Evolutionary conservation across 495 filamentous ascomycete genomes (phyloP), one percentile per base, ranked within the genome.

Genomic region (Penicillium lagena): DNA sequence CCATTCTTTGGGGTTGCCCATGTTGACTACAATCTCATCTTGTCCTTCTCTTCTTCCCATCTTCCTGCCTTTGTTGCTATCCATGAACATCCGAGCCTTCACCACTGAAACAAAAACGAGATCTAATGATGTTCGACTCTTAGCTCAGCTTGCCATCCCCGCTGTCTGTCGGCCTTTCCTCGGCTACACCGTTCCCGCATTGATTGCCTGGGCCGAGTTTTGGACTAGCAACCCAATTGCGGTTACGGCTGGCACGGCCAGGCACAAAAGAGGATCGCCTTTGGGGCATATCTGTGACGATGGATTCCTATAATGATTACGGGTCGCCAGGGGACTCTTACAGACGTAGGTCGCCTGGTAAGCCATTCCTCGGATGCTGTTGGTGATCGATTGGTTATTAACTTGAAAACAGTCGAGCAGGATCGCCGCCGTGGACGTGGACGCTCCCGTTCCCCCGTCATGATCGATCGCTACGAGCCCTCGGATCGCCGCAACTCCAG

Each of bases 381-480:
- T n/a, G 4, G 9, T 33, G 38, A 35, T 37, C 42, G 29, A 45
- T 33, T 49, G 51, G 60, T 43, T 12, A 44, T 37, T 27, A 29
- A 42, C 32, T 10, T 12, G 10, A 34, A 11, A 3, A 28, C 37
- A 76, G 69, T 58, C 13, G 65, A 68, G 12, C 66, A 73, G 49
- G 75, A 76, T 43, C 73, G 74, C 39, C 72, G 74, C 39, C 71
- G 72, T 37, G 66, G 63, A 40, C 73, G 74, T 35, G 66, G 58
- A 36, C 82, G 87, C 40, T 89, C 86, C 17, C 79, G 87, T 13
- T 91, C 87, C 3, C 87, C 87, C 15, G 22, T 22, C 22, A 68
- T 77, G 35, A 82, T 89, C 41, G 83, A 87, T 58, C 77, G 84
- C 11, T 89, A 86, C 45, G 82, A 87, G 54, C 82, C 85, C 33